Base-by-base conservation (phyloP, 345 rosid species). In the Gossypium bickii region DNA sequence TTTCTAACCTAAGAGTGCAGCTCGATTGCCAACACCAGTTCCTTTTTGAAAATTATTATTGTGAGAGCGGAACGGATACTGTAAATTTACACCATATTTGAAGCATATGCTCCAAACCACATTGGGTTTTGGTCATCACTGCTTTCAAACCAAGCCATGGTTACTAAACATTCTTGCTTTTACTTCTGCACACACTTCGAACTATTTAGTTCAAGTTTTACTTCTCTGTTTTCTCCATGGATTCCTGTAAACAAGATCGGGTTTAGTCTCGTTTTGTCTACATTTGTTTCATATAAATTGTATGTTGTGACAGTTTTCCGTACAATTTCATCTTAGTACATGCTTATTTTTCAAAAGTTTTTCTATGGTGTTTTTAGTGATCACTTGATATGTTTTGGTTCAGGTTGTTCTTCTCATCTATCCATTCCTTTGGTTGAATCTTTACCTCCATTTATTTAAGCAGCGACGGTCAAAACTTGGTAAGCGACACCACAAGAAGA, bases 381-480 rank as follows among this genome's bases (percentile, higher is more conserved):
- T 62, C 60, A 29, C 60, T 48, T 51, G 15, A 29, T 49, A 62
- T 73, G 59, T 48, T 73, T 48, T 34, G 49, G 7, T 29, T 62
- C 87, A 92, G 97, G 93, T 67, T 75, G 10, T 85, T 38, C 88
- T 94, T 76, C 59, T 88, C 65, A 38, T 82, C 63, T 94, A 92
- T 65, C 98, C 97, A 9, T 85, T 94, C 79, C 84, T 85, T 60
- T 90, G 92, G 93, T 72, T 90, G 75, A 92, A 85, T 68, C 93
- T 92, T 58, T 92, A 91, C 85, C 78, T 84, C 66, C 88, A 91
- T 79, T 74, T 94, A 80, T 78, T 89, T 78, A 92, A 85, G 83
- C 98, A 92, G 72, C 82, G 97, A 29, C 81, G 67, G 61, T 82
- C 87, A 38, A 94, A 89, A 79, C 83, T 92, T 47, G 80, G 88